Evolutionary conservation across 83 land plant species (phyloP).

Genomic region (Picea mariana): DNA sequence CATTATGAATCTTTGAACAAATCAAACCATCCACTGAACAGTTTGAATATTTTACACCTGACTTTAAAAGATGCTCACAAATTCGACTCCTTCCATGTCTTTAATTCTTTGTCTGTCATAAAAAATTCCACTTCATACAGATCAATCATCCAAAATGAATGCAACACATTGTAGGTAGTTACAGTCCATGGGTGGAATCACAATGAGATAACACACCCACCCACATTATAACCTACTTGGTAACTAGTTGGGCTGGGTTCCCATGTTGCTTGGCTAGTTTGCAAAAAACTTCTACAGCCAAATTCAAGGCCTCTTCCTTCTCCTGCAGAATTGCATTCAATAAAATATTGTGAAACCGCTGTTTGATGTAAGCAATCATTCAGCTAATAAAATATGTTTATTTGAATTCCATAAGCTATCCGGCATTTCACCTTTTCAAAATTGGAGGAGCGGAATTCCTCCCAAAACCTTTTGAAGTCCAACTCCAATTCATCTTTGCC

Average conservation of each 20-base stretch:
- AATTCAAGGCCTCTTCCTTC: slow-evolving; percentile 91
- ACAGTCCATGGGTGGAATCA: not conserved
- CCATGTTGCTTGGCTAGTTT: slow-evolving; percentile 77
- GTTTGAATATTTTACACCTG: not conserved
- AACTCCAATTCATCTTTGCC: slow-evolving; percentile 85
- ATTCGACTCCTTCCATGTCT: not conserved
- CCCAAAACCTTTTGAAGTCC: slow-evolving; percentile 97
- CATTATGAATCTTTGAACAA: not conserved
- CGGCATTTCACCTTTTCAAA: slow-evolving; percentile 74
- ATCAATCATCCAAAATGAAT: not conserved
- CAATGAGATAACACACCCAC: not conserved
- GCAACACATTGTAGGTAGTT: not conserved
- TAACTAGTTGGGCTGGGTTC: slow-evolving; percentile 80
- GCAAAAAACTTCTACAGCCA: slow-evolving; percentile 86
- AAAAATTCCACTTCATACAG: not conserved
- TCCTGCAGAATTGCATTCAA: slow-evolving; percentile 60
- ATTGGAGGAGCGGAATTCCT: slow-evolving; percentile 90
- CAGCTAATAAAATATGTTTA: not conserved
- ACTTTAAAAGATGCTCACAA: not conserved
- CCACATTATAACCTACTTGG: slow-evolving; percentile 46
- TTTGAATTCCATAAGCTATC: not conserved
- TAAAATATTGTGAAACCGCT: not conserved
- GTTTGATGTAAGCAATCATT: slow-evolving; percentile 7
- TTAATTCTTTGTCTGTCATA: not conserved
- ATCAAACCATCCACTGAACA: not conserved